A percentile compares a stretch with the other conserved stretches of the same genome.
Evolutionary conservation across 1,284 basidiomycete species (phyloP).

Genomic region (Trichosporon faecale): DNA sequence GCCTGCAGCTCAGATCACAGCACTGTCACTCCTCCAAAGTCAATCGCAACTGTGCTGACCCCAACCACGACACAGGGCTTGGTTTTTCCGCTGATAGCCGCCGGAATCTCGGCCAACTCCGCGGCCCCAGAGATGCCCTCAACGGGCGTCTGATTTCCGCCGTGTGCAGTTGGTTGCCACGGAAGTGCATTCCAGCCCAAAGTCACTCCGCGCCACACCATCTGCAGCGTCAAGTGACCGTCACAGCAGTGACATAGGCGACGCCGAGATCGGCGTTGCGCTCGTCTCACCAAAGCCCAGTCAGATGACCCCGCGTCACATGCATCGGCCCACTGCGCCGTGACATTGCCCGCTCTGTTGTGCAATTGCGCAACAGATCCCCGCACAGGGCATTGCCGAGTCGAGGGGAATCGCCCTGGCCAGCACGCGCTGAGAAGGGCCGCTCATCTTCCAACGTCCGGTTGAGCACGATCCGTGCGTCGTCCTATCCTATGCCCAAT

Average conservation of each 20-base stretch:
- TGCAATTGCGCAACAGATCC: not conserved
- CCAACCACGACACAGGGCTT: not conserved
- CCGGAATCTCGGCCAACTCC: not conserved
- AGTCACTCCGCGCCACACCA: not conserved
- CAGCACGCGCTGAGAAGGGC: not conserved
- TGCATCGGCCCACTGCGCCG: not conserved
- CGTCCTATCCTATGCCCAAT: not conserved
- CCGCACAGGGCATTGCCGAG: not conserved
- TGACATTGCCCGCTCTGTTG: not conserved
- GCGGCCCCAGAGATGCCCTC: not conserved
- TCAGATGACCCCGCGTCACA: not conserved
- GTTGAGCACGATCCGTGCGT: not conserved
- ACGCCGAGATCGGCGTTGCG: not conserved
- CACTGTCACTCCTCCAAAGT: not conserved
- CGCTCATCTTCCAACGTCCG: not conserved
- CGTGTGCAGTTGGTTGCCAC: not conserved
- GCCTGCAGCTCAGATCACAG: not conserved
- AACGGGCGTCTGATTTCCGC: not conserved
- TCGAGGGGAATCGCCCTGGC: not conserved
- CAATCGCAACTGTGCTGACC: not conserved
- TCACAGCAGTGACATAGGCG: not conserved
- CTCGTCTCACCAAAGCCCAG: no score
- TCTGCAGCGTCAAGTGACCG: not conserved
- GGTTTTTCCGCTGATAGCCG: constrained; percentile 3
- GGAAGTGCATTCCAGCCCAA: not conserved